Percentiles rank a stretch among this genome's conserved stretches.
Evolutionary conservation across 169 alveolate species (phyloP).

Genomic region (Plasmodium knowlesi): DNA sequence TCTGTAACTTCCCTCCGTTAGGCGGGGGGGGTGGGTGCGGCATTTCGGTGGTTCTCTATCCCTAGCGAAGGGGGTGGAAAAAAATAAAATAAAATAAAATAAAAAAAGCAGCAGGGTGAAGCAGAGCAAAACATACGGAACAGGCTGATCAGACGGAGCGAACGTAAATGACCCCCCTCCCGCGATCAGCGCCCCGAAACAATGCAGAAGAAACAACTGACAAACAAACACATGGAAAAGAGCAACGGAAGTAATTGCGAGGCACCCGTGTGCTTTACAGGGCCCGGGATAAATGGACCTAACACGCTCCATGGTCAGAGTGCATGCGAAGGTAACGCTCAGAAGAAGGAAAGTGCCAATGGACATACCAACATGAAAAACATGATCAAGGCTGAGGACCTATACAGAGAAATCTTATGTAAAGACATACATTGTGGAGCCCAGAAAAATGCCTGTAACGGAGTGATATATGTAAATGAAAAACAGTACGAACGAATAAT

Average conservation of each 20-base stretch:
- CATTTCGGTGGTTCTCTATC: too few species aligned
- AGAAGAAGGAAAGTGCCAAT: background rate
- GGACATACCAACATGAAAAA: background rate
- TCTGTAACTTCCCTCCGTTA: background rate
- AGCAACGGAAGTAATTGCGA: background rate
- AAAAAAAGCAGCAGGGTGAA: too few species aligned
- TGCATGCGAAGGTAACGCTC: background rate
- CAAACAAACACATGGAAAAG: background rate
- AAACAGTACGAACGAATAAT: slow-evolving; percentile 68
- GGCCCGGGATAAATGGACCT: background rate
- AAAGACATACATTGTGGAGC: background rate
- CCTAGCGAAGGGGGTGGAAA: background rate
- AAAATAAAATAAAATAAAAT: too few species aligned
- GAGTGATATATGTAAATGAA: slow-evolving; percentile 66
- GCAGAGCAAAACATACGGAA: too few species aligned
- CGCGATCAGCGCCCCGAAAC: background rate
- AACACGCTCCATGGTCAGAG: background rate
- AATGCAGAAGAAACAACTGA: slow-evolving; percentile 5
- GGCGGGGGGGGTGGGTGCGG: background rate
- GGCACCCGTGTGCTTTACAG: background rate
- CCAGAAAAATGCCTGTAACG: background rate
- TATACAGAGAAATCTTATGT: background rate
- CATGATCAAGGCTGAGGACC: background rate
- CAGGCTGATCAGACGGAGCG: background rate
- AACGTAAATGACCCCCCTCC: background rate